Evolutionary conservation across 108 stramenopile genomes (phyloP).

Genomic region (Bacterosira constricta): DNA sequence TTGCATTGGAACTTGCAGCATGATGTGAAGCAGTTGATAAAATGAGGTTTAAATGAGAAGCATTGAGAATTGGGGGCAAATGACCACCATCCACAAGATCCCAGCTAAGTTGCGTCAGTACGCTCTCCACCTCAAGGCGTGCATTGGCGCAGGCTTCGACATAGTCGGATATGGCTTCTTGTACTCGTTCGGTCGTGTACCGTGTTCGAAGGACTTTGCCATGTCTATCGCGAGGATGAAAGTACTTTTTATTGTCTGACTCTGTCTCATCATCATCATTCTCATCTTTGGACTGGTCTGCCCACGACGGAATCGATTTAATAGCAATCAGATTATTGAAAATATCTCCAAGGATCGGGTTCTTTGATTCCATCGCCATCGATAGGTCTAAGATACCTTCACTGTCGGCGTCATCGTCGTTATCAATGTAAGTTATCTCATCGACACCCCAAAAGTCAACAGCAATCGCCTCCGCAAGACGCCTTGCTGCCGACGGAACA

Average conservation of each 20-base stretch:
- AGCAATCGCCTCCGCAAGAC: slow-evolving; percentile 58
- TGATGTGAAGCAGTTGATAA: slow-evolving; percentile 77
- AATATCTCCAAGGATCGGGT: slow-evolving; percentile 66
- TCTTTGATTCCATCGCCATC: slow-evolving; percentile 36
- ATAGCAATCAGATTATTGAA: slow-evolving; percentile 87
- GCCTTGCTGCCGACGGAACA: slow-evolving; percentile 54
- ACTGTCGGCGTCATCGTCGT: slow-evolving; percentile 16
- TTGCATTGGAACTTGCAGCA: slow-evolving; percentile 64
- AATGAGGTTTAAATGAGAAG: slow-evolving; percentile 80
- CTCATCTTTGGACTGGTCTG: slow-evolving; percentile 30
- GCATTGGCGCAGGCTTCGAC: slow-evolving; percentile 66
- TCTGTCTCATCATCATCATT: background rate
- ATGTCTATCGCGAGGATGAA: slow-evolving; percentile 86
- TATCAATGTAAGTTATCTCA: background rate
- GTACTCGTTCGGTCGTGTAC: slow-evolving; percentile 85
- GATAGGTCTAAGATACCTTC: slow-evolving; percentile 26
- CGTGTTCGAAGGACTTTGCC: slow-evolving; percentile 78
- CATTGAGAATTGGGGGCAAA: slow-evolving; percentile 75
- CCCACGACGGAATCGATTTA: slow-evolving; percentile 68
- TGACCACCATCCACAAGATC: slow-evolving; percentile 64
- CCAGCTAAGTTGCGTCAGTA: slow-evolving; percentile 58
- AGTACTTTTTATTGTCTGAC: slow-evolving; percentile 38
- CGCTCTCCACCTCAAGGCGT: slow-evolving; percentile 50
- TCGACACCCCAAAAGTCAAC: slow-evolving; percentile 67
- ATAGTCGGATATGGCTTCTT: slow-evolving; percentile 75